These are phyloP conservation scores for Inosperma sp. DNA, from an alignment of 768 basidiomycete genomes.

Conservation along the genomic window DNA sequence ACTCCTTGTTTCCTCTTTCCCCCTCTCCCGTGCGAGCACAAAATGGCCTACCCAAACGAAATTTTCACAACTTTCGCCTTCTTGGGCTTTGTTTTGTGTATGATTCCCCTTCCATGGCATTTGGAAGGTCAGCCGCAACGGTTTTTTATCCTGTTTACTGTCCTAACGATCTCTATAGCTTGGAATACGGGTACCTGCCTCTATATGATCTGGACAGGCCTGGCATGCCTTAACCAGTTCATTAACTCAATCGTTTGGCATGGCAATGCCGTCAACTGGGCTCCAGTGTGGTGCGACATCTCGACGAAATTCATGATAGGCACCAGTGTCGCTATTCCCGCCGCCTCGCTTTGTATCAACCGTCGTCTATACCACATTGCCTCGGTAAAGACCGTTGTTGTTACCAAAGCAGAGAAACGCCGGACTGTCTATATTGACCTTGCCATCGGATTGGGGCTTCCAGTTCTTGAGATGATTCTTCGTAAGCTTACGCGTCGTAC, in stretches of 20 bases:
- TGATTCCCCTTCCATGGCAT: conserved; percentile 14
- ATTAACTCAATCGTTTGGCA: conserved; percentile 73
- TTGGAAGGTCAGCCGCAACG: conserved; percentile 20
- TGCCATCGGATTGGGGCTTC: conserved; percentile 50
- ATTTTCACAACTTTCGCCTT: conserved; percentile 42
- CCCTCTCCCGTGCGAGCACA: conserved; percentile 11
- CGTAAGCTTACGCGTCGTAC: conserved; percentile 28
- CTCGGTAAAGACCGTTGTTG: conserved; percentile 49
- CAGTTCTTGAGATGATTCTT: conserved; percentile 43
- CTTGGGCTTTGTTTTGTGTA: conserved; percentile 51
- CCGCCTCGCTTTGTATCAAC: conserved; percentile 54
- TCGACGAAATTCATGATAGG: conserved; percentile 46
- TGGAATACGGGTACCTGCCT: conserved; percentile 65
- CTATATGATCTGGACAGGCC: conserved; percentile 64
- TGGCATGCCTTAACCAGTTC: conserved; percentile 54
- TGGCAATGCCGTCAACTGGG: conserved; percentile 48
- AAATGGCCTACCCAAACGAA: conserved; percentile 33
- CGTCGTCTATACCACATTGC: conserved; percentile 62
- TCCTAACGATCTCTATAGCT: conserved; percentile 24
- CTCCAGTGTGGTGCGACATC: conserved; percentile 65
- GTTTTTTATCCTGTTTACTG: not conserved
- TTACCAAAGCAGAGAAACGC: conserved; percentile 49
- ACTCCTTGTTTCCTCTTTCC: conserved; percentile 6
- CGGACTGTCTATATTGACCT: conserved; percentile 48
- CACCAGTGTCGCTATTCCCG: conserved; percentile 44